Percentiles rank a stretch among this genome's conserved stretches.
Evolutionary conservation across 345 rosid species (phyloP).

Genomic region (Populus tremula): DNA sequence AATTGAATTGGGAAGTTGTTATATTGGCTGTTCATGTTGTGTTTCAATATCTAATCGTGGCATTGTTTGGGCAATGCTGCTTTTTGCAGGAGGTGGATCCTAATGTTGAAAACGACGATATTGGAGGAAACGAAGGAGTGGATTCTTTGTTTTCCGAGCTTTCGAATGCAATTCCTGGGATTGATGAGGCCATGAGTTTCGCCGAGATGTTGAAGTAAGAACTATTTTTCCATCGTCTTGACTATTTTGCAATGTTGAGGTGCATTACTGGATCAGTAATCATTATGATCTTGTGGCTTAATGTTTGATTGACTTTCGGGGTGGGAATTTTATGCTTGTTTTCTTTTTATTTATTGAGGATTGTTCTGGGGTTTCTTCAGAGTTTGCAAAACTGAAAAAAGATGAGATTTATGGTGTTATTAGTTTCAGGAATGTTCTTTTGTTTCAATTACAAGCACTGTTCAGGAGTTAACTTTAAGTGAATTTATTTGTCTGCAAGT

Average conservation of each 20-base stretch:
- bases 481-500: not conserved
- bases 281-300: not conserved
- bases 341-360: not conserved
- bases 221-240: not conserved
- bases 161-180: slow-evolving; percentile 96
- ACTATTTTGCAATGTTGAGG: not conserved
- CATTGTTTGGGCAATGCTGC: not conserved
- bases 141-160: slow-evolving; percentile 85
- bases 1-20: not conserved
- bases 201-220: slow-evolving; percentile 96
- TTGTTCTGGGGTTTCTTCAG: not conserved
- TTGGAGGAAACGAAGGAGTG: slow-evolving; percentile 74
- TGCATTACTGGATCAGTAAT: not conserved
- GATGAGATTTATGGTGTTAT: not conserved
- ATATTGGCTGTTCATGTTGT: not conserved
- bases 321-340: not conserved
- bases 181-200: slow-evolving; percentile 99
- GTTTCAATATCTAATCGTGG: not conserved
- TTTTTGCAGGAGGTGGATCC: slow-evolving; percentile 93
- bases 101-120: slow-evolving; percentile 75
- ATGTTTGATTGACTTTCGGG: not conserved
- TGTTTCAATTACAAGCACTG: not conserved
- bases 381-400: not conserved
- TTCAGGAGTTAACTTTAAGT: not conserved
- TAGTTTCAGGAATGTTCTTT: not conserved